Percentiles rank a stretch among this genome's conserved stretches.
phyloP scores from a whole-genome alignment of 495 filamentous ascomycete genomes.

The Aspergillus panamensis region DNA sequence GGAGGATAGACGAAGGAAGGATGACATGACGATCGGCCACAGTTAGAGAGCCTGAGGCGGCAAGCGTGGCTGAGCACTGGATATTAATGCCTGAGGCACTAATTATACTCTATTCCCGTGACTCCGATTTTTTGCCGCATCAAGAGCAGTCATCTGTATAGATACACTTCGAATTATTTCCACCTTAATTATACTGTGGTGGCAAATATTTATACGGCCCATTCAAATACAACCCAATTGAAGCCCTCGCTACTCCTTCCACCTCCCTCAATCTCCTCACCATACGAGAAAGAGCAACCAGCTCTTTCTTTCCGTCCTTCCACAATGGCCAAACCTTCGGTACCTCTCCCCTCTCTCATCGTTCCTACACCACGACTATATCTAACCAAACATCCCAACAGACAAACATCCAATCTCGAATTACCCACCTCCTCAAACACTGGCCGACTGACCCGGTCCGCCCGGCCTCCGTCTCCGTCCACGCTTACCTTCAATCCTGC shows the following conservation, averaged over 20 bases:
- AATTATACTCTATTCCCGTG: conserved; percentile 14
- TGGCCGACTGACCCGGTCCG: conserved; percentile 81
- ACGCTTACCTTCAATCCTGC: conserved; percentile 61
- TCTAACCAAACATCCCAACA: conserved; percentile 24
- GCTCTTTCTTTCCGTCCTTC: not conserved
- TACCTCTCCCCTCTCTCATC: conserved; percentile 13
- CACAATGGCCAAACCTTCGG: conserved; percentile 33
- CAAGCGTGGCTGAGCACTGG: conserved; percentile 6
- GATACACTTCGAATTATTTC: not conserved
- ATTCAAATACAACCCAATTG: too few relatives aligned
- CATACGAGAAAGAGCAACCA: too few relatives aligned
- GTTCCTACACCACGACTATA: conserved; percentile 1
- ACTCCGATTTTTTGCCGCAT: conserved; percentile 18
- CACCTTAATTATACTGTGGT: not conserved
- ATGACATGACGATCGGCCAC: conserved; percentile 11
- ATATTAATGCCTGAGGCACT: conserved; percentile 14
- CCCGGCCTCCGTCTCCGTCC: conserved; percentile 68
- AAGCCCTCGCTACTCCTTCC: too few relatives aligned
- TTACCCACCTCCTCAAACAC: conserved; percentile 53
- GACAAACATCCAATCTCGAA: conserved; percentile 53
- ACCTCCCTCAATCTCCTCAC: not conserved
- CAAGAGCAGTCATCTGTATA: not conserved
- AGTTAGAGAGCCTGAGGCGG: conserved; percentile 1
- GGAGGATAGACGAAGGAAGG: conserved; percentile 15
- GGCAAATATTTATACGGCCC: too few relatives aligned